Base-by-base conservation (phyloP, 1,139 yeast species). In the Taphrina betulina region DNA sequence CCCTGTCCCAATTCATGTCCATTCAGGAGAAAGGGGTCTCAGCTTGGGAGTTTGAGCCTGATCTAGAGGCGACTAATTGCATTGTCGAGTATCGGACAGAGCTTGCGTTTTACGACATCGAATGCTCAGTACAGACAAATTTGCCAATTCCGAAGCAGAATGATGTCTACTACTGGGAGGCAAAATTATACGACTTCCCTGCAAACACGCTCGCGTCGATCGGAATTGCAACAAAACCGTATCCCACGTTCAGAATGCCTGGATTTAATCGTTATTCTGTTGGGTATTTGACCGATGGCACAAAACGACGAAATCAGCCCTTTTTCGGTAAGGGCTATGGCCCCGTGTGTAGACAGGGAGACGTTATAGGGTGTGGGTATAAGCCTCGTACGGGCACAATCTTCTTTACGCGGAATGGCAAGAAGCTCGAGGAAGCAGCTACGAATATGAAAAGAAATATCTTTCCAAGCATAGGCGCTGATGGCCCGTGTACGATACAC, bases 11-110 rank as follows among this genome's bases (percentile, higher is more conserved):
- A 69, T 76, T 78, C 69, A 72, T 71, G 70, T 74, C 74, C 24
- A 87, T 92, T 33, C 95, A 88, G 65, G 98, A 94, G 65, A 89
- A 87, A 69, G 99, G 96, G 0, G 83, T 94, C 0, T 74, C 79
- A 26, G 98, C 98, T 0, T 92, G 95, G 94, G 95, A 88, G 65
- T 92, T 94, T 67, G 79, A 78, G 59, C 87, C 87, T 42, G 90
- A 88, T 66, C 67, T 69, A 44, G 67, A 67, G 74, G 14, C 80
- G 78, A 59, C 80, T 79, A 50, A 78, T 74, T 69, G 85, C 78
- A 64, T 79, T 59, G 84, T 90, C 19, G 77, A 80, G 55, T 82
- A 83, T 65, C 82, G 85, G 63, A 80, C 84, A 1, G 97, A 92
- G 68, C 72, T 92, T 53, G 81, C 82, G 56, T 92, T 92, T 65